phyloP scores from a whole-genome alignment of 2,329 filamentous ascomycete genomes.

The Sarocladium brachiariae region DNA sequence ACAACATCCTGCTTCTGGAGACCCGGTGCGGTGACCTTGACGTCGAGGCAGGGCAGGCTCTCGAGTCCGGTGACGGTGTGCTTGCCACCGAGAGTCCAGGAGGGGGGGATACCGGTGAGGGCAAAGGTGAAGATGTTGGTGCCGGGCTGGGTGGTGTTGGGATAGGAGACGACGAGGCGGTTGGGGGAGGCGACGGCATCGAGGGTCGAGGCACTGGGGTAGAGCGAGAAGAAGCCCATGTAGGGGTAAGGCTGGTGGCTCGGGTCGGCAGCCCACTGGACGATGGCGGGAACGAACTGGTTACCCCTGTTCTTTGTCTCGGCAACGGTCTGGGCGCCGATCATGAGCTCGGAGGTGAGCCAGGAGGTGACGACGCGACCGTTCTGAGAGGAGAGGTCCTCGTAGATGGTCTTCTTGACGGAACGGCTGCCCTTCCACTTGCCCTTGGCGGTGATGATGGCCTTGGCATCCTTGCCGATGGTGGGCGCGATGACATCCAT shows the following conservation, averaged over 20 bases:
- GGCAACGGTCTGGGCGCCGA: conserved; percentile 30
- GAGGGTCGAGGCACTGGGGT: conserved; percentile 35
- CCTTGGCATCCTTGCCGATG: conserved; percentile 22
- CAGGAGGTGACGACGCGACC: conserved; percentile 30
- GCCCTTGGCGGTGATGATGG: conserved; percentile 23
- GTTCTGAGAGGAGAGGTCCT: conserved; percentile 24
- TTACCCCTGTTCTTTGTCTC: conserved; percentile 30
- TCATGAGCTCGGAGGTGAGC: conserved; percentile 35
- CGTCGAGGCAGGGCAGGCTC: conserved; percentile 30
- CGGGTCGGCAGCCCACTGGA: conserved; percentile 37
- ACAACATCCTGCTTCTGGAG: conserved; percentile 27
- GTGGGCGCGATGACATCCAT: conserved; percentile 23
- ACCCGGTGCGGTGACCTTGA: conserved; percentile 30
- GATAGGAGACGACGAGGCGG: conserved; percentile 28
- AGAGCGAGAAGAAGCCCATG: conserved; percentile 32
- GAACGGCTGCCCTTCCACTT: conserved; percentile 27
- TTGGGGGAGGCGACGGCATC: conserved; percentile 28
- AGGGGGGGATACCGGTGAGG: conserved; percentile 29
- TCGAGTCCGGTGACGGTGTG: conserved; percentile 24
- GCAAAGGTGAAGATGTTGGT: conserved; percentile 32
- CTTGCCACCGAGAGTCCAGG: conserved; percentile 28
- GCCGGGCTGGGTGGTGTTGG: conserved; percentile 31
- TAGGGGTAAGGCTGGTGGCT: conserved; percentile 31
- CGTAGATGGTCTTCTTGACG: conserved; percentile 28
- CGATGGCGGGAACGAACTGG: conserved; percentile 37